Evolutionary conservation across 139 green algal genomes (phyloP).

Genomic region (Coccomyxa sp.): DNA sequence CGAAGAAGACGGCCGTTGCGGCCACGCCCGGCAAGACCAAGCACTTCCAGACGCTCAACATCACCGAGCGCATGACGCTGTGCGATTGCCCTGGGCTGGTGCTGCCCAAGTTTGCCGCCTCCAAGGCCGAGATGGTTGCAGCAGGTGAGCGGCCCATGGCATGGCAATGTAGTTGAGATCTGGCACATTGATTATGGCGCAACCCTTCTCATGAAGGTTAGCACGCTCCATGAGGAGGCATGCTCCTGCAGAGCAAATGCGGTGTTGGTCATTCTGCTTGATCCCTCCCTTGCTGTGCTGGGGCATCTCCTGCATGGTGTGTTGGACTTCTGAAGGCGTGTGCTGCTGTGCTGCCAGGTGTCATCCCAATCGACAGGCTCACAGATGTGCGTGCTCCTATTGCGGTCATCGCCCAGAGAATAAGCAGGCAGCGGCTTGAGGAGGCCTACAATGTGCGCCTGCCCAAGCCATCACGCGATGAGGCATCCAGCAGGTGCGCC

Average conservation of each 20-base stretch:
- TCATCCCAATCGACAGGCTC: slow-evolving; percentile 95
- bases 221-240: no score
- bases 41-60: slow-evolving; percentile 97
- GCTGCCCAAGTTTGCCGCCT: slow-evolving; percentile 85
- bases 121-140: slow-evolving; percentile 93
- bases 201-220: no score
- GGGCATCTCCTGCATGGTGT: no score
- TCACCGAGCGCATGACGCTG: slow-evolving; percentile 69
- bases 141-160: slow-evolving; percentile 36
- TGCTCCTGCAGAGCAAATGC: slow-evolving; percentile 83
- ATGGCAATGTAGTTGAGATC: no score
- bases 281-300: no score
- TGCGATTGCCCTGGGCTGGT: slow-evolving; percentile 94
- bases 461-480: slow-evolving; percentile 30
- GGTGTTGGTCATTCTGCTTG: slow-evolving; percentile 72
- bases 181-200: no score
- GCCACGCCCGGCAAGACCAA: slow-evolving; percentile 98
- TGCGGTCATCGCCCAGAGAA: slow-evolving; percentile 55
- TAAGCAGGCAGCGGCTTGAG: slow-evolving; percentile 59
- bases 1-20: slow-evolving; percentile 93
- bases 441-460: slow-evolving; percentile 72
- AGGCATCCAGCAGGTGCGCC: slow-evolving; percentile 32
- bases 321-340: no score
- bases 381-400: slow-evolving; percentile 83
- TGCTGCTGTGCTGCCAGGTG: slow-evolving; percentile 72